Evolutionary conservation across 1,284 basidiomycete genomes (phyloP).

Genomic region (Hemileia vastatrix): DNA sequence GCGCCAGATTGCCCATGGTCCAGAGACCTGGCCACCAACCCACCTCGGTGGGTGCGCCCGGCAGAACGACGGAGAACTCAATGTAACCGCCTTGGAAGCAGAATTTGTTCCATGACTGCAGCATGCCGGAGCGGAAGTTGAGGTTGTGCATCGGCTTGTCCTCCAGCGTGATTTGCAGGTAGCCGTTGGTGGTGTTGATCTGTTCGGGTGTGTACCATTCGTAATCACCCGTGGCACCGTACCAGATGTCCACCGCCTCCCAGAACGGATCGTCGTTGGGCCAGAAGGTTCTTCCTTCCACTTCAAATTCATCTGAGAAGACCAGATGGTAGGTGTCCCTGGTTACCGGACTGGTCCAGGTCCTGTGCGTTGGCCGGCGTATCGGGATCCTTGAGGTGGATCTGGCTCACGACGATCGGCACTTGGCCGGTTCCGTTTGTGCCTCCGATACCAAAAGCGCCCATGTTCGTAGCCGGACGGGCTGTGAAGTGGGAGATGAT

Average conservation of each 20-base stretch:
- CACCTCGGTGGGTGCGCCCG: slow-evolving; percentile 50
- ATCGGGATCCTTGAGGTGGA: slow-evolving; percentile 63
- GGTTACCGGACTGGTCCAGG: slow-evolving; percentile 29
- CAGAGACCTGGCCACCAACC: slow-evolving; percentile 50
- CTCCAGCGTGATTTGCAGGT: slow-evolving; percentile 54
- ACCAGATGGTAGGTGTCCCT: slow-evolving; percentile 39
- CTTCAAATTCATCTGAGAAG: slow-evolving; percentile 44
- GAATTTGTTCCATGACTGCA: slow-evolving; percentile 37
- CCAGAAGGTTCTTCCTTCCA: slow-evolving; percentile 42
- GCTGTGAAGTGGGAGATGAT: slow-evolving; percentile 54
- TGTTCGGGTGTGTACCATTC: slow-evolving; percentile 66
- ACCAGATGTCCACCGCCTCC: slow-evolving; percentile 16
- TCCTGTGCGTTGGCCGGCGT: slow-evolving; percentile 55
- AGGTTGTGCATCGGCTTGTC: slow-evolving; percentile 15
- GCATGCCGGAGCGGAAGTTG: slow-evolving; percentile 13
- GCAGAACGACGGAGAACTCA: slow-evolving; percentile 44
- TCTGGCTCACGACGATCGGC: slow-evolving; percentile 55
- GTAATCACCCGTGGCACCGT: slow-evolving; percentile 39
- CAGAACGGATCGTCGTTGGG: slow-evolving; percentile 44
- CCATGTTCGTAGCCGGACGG: slow-evolving; percentile 20
- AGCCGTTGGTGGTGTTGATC: slow-evolving; percentile 58
- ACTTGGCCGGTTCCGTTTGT: slow-evolving; percentile 65
- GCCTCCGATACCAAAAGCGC: slow-evolving; percentile 62
- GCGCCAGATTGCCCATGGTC: slow-evolving; percentile 40
- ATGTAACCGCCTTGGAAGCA: slow-evolving; percentile 41